These are phyloP conservation scores for Globisporangium nodosum DNA, from an alignment of 352 stramenopile genomes.

Conservation along the genomic window DNA sequence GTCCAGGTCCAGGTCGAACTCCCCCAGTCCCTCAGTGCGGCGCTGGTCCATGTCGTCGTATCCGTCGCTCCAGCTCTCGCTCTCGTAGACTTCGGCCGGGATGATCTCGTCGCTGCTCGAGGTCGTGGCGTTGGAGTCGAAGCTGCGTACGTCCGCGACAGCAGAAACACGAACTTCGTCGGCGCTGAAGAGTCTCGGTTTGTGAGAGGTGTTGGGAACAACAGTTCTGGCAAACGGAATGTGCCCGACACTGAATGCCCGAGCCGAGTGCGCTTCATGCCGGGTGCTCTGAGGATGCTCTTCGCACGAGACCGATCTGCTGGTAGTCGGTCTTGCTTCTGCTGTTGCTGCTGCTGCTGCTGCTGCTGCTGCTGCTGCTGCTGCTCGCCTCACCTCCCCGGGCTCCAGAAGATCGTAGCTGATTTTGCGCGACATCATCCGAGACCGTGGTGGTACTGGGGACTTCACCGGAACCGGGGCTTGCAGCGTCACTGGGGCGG, in stretches of 20 bases:
- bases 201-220: no score
- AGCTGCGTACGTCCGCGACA: not conserved
- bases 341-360: no score
- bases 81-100: not conserved
- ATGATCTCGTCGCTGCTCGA: not conserved
- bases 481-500: not conserved
- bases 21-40: not conserved
- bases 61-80: not conserved
- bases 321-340: not conserved
- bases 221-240: not conserved
- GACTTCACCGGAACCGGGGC: not conserved
- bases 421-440: conserved; percentile 1
- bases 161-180: not conserved
- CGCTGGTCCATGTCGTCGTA: not conserved
- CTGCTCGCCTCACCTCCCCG: not conserved
- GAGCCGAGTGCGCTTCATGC: not conserved
- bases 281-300: not conserved
- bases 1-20: not conserved
- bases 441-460: not conserved
- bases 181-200: not conserved
- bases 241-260: not conserved
- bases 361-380: not conserved
- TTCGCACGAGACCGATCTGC: not conserved
- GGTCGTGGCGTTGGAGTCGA: not conserved
- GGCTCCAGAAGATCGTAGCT: conserved; percentile 1